Evolutionary conservation across 345 rosid species (phyloP), one percentile per base, ranked within the genome.

Genomic region (Noccaea bulbosa): DNA sequence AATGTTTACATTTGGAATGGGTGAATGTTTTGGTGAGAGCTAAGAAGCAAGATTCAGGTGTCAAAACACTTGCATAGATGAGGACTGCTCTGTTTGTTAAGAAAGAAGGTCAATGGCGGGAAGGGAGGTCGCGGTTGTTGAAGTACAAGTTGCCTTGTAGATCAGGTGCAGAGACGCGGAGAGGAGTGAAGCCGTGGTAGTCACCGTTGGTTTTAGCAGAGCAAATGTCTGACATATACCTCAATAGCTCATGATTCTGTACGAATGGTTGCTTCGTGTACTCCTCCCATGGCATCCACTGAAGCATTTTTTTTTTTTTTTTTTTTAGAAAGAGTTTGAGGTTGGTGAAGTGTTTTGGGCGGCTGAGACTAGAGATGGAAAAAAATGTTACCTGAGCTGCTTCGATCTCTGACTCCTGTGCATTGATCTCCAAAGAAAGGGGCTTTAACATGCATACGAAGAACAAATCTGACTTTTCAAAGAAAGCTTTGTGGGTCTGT

Each of bases 381-480:
- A n/a, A 5, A 17, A 9, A 3, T 1, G 33, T 43, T 82, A 88
- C 98, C 91, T 81, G 78, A 22, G 94, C 89, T 11, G 88, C 94
- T 49, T 80, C 90, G 46, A 94, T 80, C 84, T 94, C 97, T 10
- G 86, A 41, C 57, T 89, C 89, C 71, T 91, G 97, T 78, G 67
- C 79, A 79, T 71, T 77, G 67, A 91, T 80, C 38, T 88, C 87
- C 27, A 71, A 81, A 41, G 97, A 86, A 62, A 84, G 73, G 30
- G 97, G 99, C 50, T 79, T 85, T 62, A 91, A 40, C 79, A 87
- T 72, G 87, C 99, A 94, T 53, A 91, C 38, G 15, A 91, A 94
- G 82, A 85, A 85, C 74, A 94, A 40, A 81, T 89, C 91, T 6
- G 96, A 89, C 72, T 94, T 94, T 37, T 50, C 85, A 60, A 94